Evolutionary conservation across 257 asterid genomes (phyloP), one percentile per base, ranked within the genome.

Genomic region (Solanum lignicaule): DNA sequence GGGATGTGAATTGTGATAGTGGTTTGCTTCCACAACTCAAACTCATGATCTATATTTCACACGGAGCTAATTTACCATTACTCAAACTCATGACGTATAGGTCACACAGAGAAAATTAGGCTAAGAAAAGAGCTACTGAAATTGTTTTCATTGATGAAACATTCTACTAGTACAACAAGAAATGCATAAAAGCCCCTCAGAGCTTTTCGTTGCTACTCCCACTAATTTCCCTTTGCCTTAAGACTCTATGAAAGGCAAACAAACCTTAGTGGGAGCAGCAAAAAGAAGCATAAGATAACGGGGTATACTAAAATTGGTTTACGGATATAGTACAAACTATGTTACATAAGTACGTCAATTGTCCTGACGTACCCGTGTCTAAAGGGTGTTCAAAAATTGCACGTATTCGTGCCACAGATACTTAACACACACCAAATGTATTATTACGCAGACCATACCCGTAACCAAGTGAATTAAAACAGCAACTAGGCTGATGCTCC

Each of bases 121-220:
- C n/a, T n/a, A 78, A 78, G 62, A 43, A 79, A 43, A 35, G 21
- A 32, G 14, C 14, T 25, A 79, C 16, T 29, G 14, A 31, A 82
- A 82, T 6, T 48, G 69, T 81, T 18, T 48, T 46, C 69, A 81
- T 81, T 48, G 29, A 48, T 82, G 41, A 82, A 82, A 82, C 86
- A 82, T 82, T 31, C 72, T 31, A 86, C 35, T 6, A 85, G 72
- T 68, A 91, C 87, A 90, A 85, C 85, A 91, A 65, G 90, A 91
- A 87, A 92, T 89, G 95, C 95, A 93, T 91, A 91, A 55, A 55
- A 72, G 92, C 96, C 95, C 92, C 93, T 94, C 91, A 95, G 92
- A 95, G 99, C 99, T 94, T 97, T 98, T 94, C 98, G 95, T 94
- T 97, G 99, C 98, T 87, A 95, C 99, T 97, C 95, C 98, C 98